phyloP scores from a whole-genome alignment of 106 monocot species.

The Triglochin maritima region DNA sequence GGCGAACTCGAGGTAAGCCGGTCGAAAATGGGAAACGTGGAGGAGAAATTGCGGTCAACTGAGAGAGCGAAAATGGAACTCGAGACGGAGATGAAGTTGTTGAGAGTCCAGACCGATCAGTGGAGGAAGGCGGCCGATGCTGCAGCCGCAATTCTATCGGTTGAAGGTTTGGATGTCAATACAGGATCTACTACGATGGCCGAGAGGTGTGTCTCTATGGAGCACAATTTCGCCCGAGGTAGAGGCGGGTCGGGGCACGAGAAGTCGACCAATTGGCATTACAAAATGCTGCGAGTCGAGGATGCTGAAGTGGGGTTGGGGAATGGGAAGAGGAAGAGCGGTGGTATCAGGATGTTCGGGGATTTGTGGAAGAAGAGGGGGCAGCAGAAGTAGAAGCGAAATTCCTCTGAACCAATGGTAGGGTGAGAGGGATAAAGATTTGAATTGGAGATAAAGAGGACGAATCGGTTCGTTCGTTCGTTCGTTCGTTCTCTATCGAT shows the following conservation, averaged over 20 bases:
- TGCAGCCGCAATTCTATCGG: slow-evolving; percentile 33
- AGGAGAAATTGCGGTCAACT: slow-evolving; percentile 34
- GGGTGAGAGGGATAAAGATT: background rate
- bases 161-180: slow-evolving; percentile 3
- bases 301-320: slow-evolving; percentile 15
- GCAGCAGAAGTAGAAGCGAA: slow-evolving; percentile 25
- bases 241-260: slow-evolving; percentile 1
- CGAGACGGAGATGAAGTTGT: slow-evolving; percentile 51
- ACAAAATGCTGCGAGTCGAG: slow-evolving; percentile 28
- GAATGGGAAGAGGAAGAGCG: slow-evolving; percentile 37
- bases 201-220: slow-evolving; percentile 52
- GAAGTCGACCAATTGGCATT: background rate
- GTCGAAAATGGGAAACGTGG: slow-evolving; percentile 16
- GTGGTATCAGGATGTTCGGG: slow-evolving; percentile 57
- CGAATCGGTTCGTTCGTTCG: background rate
- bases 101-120: slow-evolving; percentile 72
- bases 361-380: slow-evolving; percentile 89
- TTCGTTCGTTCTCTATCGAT: background rate
- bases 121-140: slow-evolving; percentile 92
- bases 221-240: slow-evolving; percentile 14
- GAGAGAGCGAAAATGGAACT: slow-evolving; percentile 26
- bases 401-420: background rate
- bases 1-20: slow-evolving; percentile 32
- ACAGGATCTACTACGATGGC: slow-evolving; percentile 15
- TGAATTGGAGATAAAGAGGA: background rate